These are phyloP conservation scores for Brassica hybrid DNA, from an alignment of 441 rosid genomes.

Conservation along the genomic window DNA sequence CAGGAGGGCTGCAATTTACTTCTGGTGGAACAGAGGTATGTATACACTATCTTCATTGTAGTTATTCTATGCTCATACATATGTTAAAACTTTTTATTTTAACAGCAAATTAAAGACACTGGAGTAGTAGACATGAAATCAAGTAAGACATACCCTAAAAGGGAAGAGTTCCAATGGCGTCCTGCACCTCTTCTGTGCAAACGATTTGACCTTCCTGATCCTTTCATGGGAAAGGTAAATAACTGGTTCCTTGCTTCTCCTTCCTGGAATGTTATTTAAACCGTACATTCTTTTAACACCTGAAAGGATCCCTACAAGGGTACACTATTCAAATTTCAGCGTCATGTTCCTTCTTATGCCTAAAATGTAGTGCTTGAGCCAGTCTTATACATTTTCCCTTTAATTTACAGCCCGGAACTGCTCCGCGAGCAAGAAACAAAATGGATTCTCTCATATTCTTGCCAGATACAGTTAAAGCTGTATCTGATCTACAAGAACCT, in stretches of 20 bases:
- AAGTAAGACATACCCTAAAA: constrained; percentile 65
- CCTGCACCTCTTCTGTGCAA: constrained; percentile 91
- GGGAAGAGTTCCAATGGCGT: constrained; percentile 97
- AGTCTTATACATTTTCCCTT: background rate
- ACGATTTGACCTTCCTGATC: constrained; percentile 96
- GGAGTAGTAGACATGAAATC: constrained; percentile 55
- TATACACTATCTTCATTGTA: constrained; percentile 25
- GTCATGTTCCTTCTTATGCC: no score
- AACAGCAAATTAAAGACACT: constrained; percentile 61
- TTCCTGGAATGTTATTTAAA: background rate
- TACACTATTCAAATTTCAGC: no score
- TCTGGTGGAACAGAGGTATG: constrained; percentile 81
- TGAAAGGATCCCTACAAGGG: no score
- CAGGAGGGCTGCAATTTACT: constrained; percentile 77
- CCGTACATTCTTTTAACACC: background rate
- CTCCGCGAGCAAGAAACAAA: constrained; percentile 83
- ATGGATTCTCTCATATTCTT: constrained; percentile 84
- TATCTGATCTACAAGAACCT: constrained; percentile 44
- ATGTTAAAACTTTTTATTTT: constrained; percentile 11
- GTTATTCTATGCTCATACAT: constrained; percentile 25
- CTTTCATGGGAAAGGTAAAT: constrained; percentile 92
- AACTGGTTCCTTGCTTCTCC: constrained; percentile 17
- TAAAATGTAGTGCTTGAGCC: no score
- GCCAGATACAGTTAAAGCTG: constrained; percentile 65
- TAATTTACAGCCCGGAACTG: constrained; percentile 67